phyloP scores from a whole-genome alignment of 2,329 filamentous ascomycete species.

The Myrmaecium sp. region DNA sequence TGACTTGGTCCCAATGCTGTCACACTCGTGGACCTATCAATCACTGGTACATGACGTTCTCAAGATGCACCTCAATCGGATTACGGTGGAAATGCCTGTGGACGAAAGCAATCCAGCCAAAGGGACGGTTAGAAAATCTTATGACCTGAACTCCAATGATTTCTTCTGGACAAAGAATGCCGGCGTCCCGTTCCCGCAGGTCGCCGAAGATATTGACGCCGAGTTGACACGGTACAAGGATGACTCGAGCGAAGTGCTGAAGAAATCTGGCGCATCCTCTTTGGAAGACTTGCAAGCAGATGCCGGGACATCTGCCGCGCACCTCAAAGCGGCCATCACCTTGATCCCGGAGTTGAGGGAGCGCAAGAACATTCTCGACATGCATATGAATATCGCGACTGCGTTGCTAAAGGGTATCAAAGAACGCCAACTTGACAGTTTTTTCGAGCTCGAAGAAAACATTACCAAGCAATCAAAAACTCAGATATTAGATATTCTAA shows the following conservation, averaged over 20 bases:
- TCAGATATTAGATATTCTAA: conserved; percentile 76
- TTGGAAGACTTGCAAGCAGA: conserved; percentile 88
- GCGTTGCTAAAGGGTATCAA: conserved; percentile 72
- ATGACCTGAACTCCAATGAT: conserved; percentile 77
- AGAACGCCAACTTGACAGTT: conserved; percentile 86
- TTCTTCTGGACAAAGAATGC: conserved; percentile 97
- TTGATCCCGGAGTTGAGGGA: conserved; percentile 81
- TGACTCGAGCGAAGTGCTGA: conserved; percentile 84
- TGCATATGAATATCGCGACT: conserved; percentile 97
- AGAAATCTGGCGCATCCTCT: conserved; percentile 82
- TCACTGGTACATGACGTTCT: conserved; percentile 67
- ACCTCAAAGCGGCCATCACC: conserved; percentile 90
- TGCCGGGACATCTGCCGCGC: conserved; percentile 73
- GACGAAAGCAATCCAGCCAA: conserved; percentile 63
- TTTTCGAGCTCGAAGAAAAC: conserved; percentile 86
- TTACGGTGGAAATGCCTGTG: conserved; percentile 70
- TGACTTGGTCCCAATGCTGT: conserved; percentile 95
- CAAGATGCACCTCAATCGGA: conserved; percentile 74
- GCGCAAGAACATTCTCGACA: conserved; percentile 81
- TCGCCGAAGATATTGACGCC: conserved; percentile 87
- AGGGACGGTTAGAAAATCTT: conserved; percentile 68
- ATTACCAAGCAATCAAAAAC: conserved; percentile 80
- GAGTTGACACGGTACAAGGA: conserved; percentile 92
- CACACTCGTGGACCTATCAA: conserved; percentile 85
- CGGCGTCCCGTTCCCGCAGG: conserved; percentile 78